Conservation (phyloP, 805 yeast species). For the Tetrapisispora namnaoensis region DNA sequence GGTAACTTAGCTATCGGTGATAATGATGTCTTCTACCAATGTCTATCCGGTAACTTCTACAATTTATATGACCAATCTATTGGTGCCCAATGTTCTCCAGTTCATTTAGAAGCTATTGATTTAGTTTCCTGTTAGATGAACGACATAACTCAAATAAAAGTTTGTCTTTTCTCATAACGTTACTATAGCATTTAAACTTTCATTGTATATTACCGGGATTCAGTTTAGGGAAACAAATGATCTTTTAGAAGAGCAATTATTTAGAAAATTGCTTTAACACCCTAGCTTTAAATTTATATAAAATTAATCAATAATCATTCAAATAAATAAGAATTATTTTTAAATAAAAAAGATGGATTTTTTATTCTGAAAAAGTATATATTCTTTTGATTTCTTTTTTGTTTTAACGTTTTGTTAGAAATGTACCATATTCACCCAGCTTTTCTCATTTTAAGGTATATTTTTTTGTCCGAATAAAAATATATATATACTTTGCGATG, state of each 20-base stretch:
- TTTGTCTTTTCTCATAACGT: neutral
- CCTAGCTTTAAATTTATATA: neutral
- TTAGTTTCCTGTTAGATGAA: conserved; percentile 42
- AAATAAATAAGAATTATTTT: neutral
- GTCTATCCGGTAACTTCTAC: conserved; percentile 66
- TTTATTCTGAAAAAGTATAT: too few relatives aligned
- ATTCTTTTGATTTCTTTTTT: too few relatives aligned
- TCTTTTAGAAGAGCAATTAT: too few relatives aligned
- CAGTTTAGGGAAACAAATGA: neutral
- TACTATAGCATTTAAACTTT: neutral
- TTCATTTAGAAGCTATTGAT: conserved; percentile 49
- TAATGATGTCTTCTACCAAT: conserved; percentile 51
- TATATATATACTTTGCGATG: too few relatives aligned
- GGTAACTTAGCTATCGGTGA: conserved; percentile 51
- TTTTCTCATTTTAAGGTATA: too few relatives aligned
- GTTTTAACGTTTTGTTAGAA: too few relatives aligned
- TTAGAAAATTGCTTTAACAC: neutral
- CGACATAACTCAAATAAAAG: neutral
- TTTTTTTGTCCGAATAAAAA: too few relatives aligned
- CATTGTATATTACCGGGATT: conserved; percentile 2
- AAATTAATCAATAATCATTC: neutral
- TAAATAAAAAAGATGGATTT: too few relatives aligned
- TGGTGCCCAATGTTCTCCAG: conserved; percentile 54
- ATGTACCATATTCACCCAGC: neutral
- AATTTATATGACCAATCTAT: conserved; percentile 58